These are phyloP conservation scores for Fusarium chaquense DNA, from an alignment of 2,329 filamentous ascomycete genomes.

Conservation along the genomic window DNA sequence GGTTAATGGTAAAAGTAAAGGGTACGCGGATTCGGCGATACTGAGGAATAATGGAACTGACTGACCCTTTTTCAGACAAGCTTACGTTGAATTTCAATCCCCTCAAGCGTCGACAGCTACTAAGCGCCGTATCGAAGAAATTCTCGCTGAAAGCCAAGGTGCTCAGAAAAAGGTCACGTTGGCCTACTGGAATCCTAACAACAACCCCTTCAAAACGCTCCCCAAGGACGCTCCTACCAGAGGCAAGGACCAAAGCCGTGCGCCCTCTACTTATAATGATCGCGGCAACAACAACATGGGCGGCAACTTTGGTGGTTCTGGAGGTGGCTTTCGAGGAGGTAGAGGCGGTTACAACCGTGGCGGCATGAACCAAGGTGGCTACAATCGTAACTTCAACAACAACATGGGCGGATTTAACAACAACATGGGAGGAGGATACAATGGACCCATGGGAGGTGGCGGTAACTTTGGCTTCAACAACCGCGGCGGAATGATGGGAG, in stretches of 20 bases:
- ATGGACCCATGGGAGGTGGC: slow-evolving; percentile 65
- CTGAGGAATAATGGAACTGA: slow-evolving; percentile 8
- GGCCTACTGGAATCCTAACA: slow-evolving; percentile 79
- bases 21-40: slow-evolving; percentile 65
- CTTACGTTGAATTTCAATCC: slow-evolving; percentile 86
- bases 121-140: slow-evolving; percentile 82
- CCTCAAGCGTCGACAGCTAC: slow-evolving; percentile 86
- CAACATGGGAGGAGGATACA: slow-evolving; percentile 62
- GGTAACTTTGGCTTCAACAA: slow-evolving; percentile 63
- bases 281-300: slow-evolving; percentile 53
- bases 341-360: slow-evolving; percentile 60
- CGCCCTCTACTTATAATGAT: slow-evolving; percentile 64
- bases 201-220: slow-evolving; percentile 90
- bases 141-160: slow-evolving; percentile 62
- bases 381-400: slow-evolving; percentile 59
- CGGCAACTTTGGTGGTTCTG: slow-evolving; percentile 66
- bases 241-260: slow-evolving; percentile 72
- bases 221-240: slow-evolving; percentile 83
- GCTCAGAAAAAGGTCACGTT: slow-evolving; percentile 78
- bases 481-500: slow-evolving; percentile 60
- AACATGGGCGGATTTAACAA: slow-evolving; percentile 60
- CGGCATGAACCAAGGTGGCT: slow-evolving; percentile 62
- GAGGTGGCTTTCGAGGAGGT: slow-evolving; percentile 65
- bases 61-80: slow-evolving; percentile 63
- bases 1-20: slow-evolving; percentile 98